Evolutionary conservation across 148 eudicot species (phyloP).

Genomic region (Heliamphora exappendiculata): DNA sequence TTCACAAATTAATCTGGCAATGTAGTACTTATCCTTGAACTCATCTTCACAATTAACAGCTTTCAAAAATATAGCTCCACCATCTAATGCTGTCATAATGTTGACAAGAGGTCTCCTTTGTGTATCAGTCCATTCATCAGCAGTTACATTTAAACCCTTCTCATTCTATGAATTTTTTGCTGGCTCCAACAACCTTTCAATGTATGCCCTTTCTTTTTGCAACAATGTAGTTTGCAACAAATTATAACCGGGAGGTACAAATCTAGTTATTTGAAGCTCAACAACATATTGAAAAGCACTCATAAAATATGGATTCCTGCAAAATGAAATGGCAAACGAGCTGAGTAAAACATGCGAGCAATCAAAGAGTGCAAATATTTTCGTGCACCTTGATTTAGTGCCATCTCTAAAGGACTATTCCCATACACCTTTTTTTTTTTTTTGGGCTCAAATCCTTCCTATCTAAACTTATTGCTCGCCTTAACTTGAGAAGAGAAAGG

Average conservation of each 20-base stretch:
- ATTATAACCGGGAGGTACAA: no score
- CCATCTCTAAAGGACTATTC: no score
- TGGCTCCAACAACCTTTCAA: conserved; percentile 7
- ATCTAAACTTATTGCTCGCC: no score
- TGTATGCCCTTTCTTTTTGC: not conserved
- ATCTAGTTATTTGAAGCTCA: no score
- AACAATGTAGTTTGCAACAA: no score
- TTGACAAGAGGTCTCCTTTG: conserved; percentile 23
- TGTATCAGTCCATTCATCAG: conserved; percentile 22
- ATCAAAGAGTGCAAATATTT: no score
- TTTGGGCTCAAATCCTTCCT: no score
- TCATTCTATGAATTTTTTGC: not conserved
- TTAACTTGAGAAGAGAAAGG: no score
- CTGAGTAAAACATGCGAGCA: not conserved
- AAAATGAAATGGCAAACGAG: not conserved
- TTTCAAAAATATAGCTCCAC: not conserved
- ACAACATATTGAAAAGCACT: no score
- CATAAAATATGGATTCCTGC: not conserved
- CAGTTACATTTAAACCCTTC: not conserved
- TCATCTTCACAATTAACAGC: not conserved
- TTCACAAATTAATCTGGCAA: not conserved
- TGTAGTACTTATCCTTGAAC: not conserved
- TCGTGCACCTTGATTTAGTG: no score
- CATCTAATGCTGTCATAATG: conserved; percentile 7
- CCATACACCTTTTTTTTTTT: no score